Evolutionary conservation across 306 rosid genomes (phyloP).

Genomic region (Potentilla sterilis): DNA sequence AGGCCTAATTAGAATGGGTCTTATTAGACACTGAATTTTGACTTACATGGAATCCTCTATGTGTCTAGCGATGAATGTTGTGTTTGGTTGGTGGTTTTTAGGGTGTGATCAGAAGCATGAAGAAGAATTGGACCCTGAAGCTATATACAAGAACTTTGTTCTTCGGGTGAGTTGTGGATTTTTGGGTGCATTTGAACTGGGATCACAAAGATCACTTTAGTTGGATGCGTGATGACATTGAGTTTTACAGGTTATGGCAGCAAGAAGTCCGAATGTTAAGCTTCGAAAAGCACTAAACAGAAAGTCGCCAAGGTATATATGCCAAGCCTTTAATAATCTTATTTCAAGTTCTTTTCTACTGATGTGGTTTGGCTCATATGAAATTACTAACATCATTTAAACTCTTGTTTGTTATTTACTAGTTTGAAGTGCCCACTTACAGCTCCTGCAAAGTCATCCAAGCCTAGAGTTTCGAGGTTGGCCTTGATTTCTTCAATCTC

Average conservation of each 20-base stretch:
- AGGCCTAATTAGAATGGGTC: background rate
- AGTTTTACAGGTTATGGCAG: conserved; percentile 78
- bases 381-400: background rate
- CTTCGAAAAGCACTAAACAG: conserved; percentile 49
- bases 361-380: background rate
- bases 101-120: conserved; percentile 94
- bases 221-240: conserved; percentile 18
- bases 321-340: background rate
- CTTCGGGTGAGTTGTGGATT: conserved; percentile 61
- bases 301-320: conserved; percentile 50
- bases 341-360: background rate
- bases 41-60: background rate
- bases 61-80: background rate
- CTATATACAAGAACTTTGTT: conserved; percentile 65
- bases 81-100: conserved; percentile 18
- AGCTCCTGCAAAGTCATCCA: conserved; percentile 72
- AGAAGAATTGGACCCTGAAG: conserved; percentile 75
- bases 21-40: background rate
- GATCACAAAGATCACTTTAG: conserved; percentile 1
- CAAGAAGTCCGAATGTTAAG: conserved; percentile 86
- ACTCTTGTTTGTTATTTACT: conserved; percentile 31
- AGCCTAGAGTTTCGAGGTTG: conserved; percentile 71
- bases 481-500: conserved; percentile 64
- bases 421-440: conserved; percentile 76
- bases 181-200: conserved; percentile 18